These are phyloP conservation scores for Leccinum rimulosum DNA, from an alignment of 768 basidiomycete genomes.

Conservation along the genomic window DNA sequence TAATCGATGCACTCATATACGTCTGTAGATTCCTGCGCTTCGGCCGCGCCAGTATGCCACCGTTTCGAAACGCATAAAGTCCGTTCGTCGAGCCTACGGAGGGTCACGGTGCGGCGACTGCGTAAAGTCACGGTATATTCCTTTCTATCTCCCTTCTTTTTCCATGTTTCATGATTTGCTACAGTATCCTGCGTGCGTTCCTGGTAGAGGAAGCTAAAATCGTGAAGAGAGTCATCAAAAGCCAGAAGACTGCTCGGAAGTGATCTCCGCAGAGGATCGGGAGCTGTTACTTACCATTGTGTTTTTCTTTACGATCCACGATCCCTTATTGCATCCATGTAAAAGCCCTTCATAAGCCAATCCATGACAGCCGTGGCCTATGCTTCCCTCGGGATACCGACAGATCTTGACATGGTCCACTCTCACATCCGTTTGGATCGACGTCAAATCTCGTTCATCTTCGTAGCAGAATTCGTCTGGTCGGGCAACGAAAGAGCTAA, in stretches of 20 bases:
- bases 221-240: constrained; percentile 98
- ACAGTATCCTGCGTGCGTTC: constrained; percentile 96
- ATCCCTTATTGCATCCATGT: constrained; percentile 23
- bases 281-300: constrained; percentile 9
- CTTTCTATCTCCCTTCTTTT: not conserved
- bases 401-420: not conserved
- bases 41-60: constrained; percentile 95
- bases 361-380: constrained; percentile 4
- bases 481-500: not conserved
- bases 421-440: not conserved
- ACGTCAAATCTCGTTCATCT: not conserved
- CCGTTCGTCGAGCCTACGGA: constrained; percentile 93
- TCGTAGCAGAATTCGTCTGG: not conserved
- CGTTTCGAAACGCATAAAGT: constrained; percentile 97
- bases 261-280: constrained; percentile 10
- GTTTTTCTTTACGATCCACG: constrained; percentile 12
- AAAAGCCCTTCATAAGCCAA: constrained; percentile 11
- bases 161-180: not conserved
- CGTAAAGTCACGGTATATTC: constrained; percentile 85
- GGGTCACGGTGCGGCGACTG: constrained; percentile 96
- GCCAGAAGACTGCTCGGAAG: constrained; percentile 45
- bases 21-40: constrained; percentile 80
- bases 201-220: constrained; percentile 99
- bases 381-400: not conserved
- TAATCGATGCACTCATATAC: constrained; percentile 1